phyloP scores from a whole-genome alignment of 768 basidiomycete species.

The Russula griseocarnosa region DNA sequence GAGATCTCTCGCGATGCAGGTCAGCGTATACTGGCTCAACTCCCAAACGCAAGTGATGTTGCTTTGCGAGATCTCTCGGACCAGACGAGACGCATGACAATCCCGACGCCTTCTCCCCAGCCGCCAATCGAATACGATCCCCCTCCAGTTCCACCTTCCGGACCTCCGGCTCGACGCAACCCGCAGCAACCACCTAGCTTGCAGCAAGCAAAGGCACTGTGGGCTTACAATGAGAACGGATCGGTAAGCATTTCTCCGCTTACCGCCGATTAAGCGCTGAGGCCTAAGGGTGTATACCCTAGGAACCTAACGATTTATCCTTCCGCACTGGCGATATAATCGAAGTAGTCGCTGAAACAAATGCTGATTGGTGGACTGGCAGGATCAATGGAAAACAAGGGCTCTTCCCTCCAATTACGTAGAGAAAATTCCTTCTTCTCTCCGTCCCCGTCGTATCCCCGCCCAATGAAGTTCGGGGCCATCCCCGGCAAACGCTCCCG shows the following conservation, averaged over 20 bases:
- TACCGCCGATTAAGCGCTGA: constrained; percentile 1
- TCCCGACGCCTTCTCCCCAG: constrained; percentile 11
- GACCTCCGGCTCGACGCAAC: constrained; percentile 27
- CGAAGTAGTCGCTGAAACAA: constrained; percentile 74
- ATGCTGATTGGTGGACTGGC: constrained; percentile 87
- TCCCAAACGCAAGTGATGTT: constrained; percentile 33
- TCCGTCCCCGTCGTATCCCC: constrained; percentile 29
- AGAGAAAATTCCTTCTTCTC: constrained; percentile 44
- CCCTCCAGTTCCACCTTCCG: constrained; percentile 8
- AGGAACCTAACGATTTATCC: constrained; percentile 78
- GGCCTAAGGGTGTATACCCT: constrained; percentile 13
- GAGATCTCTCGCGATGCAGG: constrained; percentile 43
- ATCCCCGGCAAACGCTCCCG: constrained; percentile 21
- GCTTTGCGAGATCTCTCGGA: constrained; percentile 27
- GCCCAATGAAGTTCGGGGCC: constrained; percentile 8
- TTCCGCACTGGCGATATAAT: constrained; percentile 75
- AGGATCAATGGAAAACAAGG: constrained; percentile 58
- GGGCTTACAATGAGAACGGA: constrained; percentile 64
- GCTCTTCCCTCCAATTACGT: constrained; percentile 74
- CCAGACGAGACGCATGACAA: constrained; percentile 27
- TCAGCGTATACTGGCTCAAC: constrained; percentile 39
- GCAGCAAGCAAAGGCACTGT: constrained; percentile 51
- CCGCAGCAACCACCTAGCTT: constrained; percentile 28
- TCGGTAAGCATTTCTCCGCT: constrained; percentile 36
- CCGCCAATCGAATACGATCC: constrained; percentile 11